Conservation (phyloP, 2,329 filamentous ascomycete genomes). For the Scortechinia acanthostroma region DNA sequence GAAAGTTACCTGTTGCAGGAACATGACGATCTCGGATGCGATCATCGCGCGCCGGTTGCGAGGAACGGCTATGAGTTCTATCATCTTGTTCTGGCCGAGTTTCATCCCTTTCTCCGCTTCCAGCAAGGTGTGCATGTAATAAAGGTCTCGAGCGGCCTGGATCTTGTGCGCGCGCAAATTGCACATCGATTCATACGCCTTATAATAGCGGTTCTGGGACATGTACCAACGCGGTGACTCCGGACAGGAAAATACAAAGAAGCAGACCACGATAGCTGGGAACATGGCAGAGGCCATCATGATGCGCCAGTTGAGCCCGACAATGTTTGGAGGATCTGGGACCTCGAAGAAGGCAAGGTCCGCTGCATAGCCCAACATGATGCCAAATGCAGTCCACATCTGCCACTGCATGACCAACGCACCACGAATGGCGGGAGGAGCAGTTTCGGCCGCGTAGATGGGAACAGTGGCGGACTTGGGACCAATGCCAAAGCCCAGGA, state of each 20-base stretch:
- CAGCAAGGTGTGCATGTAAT: conserved; percentile 48
- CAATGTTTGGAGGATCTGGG: conserved; percentile 11
- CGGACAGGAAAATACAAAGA: conserved; percentile 35
- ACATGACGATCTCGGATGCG: conserved; percentile 58
- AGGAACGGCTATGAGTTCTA: conserved; percentile 49
- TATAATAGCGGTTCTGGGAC: conserved; percentile 31
- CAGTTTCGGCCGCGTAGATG: conserved; percentile 24
- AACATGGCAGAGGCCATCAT: conserved; percentile 65
- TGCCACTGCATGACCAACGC: conserved; percentile 20
- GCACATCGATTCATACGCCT: conserved; percentile 37
- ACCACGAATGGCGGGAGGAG: conserved; percentile 26
- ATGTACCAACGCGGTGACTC: conserved; percentile 41
- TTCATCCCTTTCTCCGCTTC: conserved; percentile 42
- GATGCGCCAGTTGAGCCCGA: conserved; percentile 49
- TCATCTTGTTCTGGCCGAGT: conserved; percentile 27
- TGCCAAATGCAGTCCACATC: conserved; percentile 26
- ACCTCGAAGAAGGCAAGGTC: conserved; percentile 35
- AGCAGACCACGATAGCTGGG: conserved; percentile 47
- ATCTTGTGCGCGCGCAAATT: conserved; percentile 39
- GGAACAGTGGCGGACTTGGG: conserved; percentile 23
- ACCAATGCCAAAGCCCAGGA: conserved; percentile 25
- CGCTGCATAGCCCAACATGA: conserved; percentile 28
- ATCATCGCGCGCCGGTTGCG: conserved; percentile 54
- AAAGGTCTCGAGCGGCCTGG: conserved; percentile 46
- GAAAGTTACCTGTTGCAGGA: conserved; percentile 48